Percentiles rank a stretch among this genome's conserved stretches.
phyloP scores from a whole-genome alignment of 805 yeast species.

The Ogataea sp. region DNA sequence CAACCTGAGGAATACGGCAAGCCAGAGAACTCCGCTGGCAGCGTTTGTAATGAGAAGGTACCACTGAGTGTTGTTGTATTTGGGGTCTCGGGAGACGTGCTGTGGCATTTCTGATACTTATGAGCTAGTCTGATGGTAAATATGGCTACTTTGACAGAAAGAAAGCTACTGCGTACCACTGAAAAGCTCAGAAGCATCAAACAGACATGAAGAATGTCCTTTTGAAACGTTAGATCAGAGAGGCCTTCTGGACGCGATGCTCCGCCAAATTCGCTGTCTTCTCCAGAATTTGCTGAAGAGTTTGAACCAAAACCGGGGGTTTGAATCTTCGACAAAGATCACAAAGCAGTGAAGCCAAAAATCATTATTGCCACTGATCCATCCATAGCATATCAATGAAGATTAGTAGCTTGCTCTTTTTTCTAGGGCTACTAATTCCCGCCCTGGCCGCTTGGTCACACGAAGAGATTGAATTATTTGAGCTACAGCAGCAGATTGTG shows the following conservation, averaged over 20 bases:
- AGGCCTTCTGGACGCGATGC: too few species aligned
- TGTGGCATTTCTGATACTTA: conserved; percentile 4
- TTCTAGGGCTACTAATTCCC: conserved; percentile 2
- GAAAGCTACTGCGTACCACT: too few species aligned
- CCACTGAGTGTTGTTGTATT: conserved; percentile 17
- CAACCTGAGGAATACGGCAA: conserved; percentile 40
- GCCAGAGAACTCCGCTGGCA: conserved; percentile 36
- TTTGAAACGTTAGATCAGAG: too few species aligned
- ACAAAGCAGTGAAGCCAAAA: not conserved
- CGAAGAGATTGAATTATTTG: conserved; percentile 76
- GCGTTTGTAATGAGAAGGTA: conserved; percentile 13
- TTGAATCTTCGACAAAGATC: too few species aligned
- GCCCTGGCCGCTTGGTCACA: conserved; percentile 19
- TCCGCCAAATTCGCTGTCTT: too few species aligned
- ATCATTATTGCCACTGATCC: not conserved
- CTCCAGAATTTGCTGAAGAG: too few species aligned
- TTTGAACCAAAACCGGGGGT: too few species aligned
- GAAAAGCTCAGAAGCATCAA: too few species aligned
- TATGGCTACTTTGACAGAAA: too few species aligned
- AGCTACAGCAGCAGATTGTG: conserved; percentile 56
- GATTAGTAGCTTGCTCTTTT: conserved; percentile 9
- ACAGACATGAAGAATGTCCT: too few species aligned
- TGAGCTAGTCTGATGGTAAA: not conserved
- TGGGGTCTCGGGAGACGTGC: not conserved
- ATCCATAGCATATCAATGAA: not conserved